phyloP scores from a whole-genome alignment of 108 stramenopile species.

The Skeletonema grethae region DNA sequence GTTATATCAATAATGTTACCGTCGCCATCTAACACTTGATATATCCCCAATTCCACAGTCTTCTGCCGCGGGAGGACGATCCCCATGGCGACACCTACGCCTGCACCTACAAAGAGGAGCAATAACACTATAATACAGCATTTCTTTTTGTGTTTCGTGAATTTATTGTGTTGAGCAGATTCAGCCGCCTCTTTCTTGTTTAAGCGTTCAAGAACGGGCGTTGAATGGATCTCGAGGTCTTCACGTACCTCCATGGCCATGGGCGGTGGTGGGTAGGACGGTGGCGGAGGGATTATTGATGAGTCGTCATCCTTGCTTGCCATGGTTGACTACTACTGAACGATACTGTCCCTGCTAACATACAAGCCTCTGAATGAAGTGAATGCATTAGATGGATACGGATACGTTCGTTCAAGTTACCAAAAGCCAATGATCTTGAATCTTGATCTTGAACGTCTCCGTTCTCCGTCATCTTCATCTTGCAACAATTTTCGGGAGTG shows the following conservation, averaged over 20 bases:
- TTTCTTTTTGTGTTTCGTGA: not conserved
- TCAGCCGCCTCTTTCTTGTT: not conserved
- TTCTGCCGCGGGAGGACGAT: not conserved
- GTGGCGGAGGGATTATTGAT: not conserved
- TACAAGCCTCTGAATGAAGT: too few relatives aligned
- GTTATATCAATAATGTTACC: not conserved
- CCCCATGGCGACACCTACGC: not conserved
- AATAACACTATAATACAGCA: not conserved
- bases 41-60: not conserved
- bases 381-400: too few relatives aligned
- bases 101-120: not conserved
- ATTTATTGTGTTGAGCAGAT: not conserved
- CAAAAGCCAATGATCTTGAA: too few relatives aligned
- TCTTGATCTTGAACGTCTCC: too few relatives aligned
- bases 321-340: too few relatives aligned
- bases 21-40: too few relatives aligned
- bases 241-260: not conserved
- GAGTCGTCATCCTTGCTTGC: not conserved
- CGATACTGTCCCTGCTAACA: too few relatives aligned
- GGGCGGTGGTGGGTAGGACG: not conserved
- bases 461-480: too few relatives aligned
- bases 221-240: not conserved
- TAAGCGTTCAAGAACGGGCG: conserved; percentile 1
- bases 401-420: too few relatives aligned
- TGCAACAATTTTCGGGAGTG: too few relatives aligned